These are phyloP conservation scores for Chenopodium formosanum DNA, from an alignment of 148 eudicot genomes.

Conservation along the genomic window DNA sequence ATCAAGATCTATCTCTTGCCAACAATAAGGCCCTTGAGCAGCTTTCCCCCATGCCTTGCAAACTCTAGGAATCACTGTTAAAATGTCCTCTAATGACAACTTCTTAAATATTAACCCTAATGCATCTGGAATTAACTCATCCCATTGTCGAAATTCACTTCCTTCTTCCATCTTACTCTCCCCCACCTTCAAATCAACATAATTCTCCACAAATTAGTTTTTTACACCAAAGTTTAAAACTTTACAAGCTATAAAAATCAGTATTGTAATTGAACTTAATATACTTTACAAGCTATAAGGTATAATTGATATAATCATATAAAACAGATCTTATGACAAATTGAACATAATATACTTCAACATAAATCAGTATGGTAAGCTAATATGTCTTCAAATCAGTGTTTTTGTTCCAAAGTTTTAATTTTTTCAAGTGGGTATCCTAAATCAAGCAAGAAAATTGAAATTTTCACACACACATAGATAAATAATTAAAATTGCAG, in stretches of 20 bases:
- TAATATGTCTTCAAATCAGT: neutral
- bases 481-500: neutral
- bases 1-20: constrained; percentile 74
- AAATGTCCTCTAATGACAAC: constrained; percentile 45
- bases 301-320: neutral
- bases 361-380: constrained; percentile 8
- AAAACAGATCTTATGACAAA: neutral
- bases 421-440: neutral
- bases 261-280: too few species aligned
- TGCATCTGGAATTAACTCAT: constrained; percentile 72
- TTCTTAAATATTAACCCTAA: constrained; percentile 57
- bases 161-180: constrained; percentile 43
- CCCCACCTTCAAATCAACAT: constrained; percentile 16
- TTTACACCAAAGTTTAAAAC: neutral
- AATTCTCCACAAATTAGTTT: neutral
- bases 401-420: neutral
- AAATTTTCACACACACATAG: neutral
- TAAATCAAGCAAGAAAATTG: neutral
- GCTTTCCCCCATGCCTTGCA: constrained; percentile 72
- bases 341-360: neutral
- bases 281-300: constrained; percentile 2
- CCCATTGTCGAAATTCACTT: constrained; percentile 49
- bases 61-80: constrained; percentile 65
- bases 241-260: neutral
- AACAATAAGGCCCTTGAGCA: constrained; percentile 69